phyloP scores from a whole-genome alignment of 2,329 filamentous ascomycete genomes.

The Alternaria hordeiaustralica region DNA sequence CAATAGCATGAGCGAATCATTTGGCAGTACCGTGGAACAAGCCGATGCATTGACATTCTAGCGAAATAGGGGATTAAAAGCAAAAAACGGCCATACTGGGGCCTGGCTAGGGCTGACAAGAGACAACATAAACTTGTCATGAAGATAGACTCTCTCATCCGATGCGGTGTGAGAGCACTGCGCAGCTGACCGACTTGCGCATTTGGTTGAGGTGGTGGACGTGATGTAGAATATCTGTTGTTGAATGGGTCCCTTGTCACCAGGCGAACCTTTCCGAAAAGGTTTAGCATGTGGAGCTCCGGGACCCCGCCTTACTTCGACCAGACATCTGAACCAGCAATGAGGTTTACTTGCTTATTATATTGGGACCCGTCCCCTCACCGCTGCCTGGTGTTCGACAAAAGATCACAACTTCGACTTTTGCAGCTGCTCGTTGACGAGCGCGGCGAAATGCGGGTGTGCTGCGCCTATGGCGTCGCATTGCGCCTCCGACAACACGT shows the following conservation, averaged over 20 bases:
- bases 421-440: not conserved
- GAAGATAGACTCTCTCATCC: not conserved
- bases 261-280: not conserved
- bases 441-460: not conserved
- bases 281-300: not conserved
- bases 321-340: not conserved
- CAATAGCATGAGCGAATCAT: not conserved
- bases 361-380: not conserved
- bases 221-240: not conserved
- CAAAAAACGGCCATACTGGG: not conserved
- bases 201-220: not conserved
- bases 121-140: not conserved
- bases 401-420: not conserved
- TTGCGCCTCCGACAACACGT: not conserved
- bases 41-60: not conserved
- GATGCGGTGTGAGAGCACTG: not conserved
- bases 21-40: not conserved
- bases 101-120: not conserved
- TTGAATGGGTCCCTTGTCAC: not conserved
- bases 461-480: not conserved
- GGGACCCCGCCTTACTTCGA: not conserved
- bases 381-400: not conserved
- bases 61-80: not conserved
- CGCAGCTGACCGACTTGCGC: not conserved
- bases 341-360: not conserved